Evolutionary conservation across 768 basidiomycete genomes (phyloP).

Genomic region (Tylopilus felleus): DNA sequence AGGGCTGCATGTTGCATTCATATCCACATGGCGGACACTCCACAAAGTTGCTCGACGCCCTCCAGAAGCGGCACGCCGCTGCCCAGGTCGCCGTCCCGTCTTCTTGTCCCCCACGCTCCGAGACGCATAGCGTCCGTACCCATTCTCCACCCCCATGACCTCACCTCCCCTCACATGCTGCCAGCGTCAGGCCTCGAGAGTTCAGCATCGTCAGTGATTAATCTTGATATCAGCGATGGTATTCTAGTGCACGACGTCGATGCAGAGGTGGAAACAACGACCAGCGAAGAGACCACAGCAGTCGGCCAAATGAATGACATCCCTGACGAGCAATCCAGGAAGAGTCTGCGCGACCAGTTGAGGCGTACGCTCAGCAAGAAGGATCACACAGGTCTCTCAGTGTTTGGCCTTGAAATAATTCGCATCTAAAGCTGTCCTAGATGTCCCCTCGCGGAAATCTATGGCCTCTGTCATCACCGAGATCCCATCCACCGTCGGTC

Average conservation of each 20-base stretch:
- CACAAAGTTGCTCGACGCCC: slow-evolving; percentile 29
- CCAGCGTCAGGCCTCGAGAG: slow-evolving; percentile 48
- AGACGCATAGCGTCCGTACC: slow-evolving; percentile 56
- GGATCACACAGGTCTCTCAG: slow-evolving; percentile 43
- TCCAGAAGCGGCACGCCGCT: slow-evolving; percentile 38
- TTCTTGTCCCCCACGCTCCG: slow-evolving; percentile 48
- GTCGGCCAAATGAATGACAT: slow-evolving; percentile 42
- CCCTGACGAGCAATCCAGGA: slow-evolving; percentile 59
- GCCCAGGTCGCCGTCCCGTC: slow-evolving; percentile 46
- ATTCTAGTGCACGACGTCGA: slow-evolving; percentile 72
- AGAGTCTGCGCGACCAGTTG: slow-evolving; percentile 65
- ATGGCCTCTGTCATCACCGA: slow-evolving; percentile 33
- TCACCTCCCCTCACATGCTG: slow-evolving; percentile 26
- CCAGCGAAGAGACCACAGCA: slow-evolving; percentile 51
- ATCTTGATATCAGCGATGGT: slow-evolving; percentile 63
- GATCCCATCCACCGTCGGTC: slow-evolving; percentile 25
- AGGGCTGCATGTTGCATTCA: neutral
- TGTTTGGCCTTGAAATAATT: slow-evolving; percentile 8
- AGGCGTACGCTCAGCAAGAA: slow-evolving; percentile 59
- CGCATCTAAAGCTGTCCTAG: slow-evolving; percentile 6
- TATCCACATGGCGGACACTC: slow-evolving; percentile 24
- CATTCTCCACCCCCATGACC: slow-evolving; percentile 50
- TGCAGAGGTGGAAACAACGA: slow-evolving; percentile 52
- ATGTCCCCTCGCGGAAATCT: slow-evolving; percentile 12
- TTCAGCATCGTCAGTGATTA: slow-evolving; percentile 68